Conservation (phyloP, 495 filamentous ascomycete genomes). For the Rusavskia elegans region DNA sequence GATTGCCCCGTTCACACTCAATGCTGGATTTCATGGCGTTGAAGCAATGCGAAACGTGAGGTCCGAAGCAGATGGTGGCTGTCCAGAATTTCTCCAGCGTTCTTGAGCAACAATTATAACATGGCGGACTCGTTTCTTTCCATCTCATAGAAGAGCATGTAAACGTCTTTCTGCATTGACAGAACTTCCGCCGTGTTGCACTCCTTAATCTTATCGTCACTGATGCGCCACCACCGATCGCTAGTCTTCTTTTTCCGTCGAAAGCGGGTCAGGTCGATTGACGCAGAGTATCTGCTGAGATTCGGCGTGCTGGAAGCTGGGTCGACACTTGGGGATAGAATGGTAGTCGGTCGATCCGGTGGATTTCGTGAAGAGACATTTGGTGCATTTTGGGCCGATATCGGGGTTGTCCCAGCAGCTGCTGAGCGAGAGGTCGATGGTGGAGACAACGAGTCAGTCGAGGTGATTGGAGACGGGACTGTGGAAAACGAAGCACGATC, state of each 20-base stretch:
- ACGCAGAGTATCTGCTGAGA: slow-evolving; percentile 1
- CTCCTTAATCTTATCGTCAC: slow-evolving; percentile 92
- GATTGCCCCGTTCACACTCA: too few species aligned
- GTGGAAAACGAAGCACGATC: slow-evolving; percentile 25
- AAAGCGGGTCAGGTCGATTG: slow-evolving; percentile 3
- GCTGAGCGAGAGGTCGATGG: slow-evolving; percentile 7
- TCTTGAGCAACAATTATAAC: neutral
- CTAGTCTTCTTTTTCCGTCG: slow-evolving; percentile 37
- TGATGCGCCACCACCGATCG: slow-evolving; percentile 92
- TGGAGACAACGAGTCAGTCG: slow-evolving; percentile 14
- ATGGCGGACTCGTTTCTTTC: slow-evolving; percentile 23
- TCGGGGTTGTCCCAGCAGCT: neutral
- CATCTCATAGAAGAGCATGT: slow-evolving; percentile 89
- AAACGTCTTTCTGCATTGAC: slow-evolving; percentile 88
- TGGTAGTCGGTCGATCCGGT: neutral
- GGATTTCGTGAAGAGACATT: neutral
- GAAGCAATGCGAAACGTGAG: too few species aligned
- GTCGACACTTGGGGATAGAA: neutral
- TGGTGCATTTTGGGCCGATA: neutral
- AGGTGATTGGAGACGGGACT: slow-evolving; percentile 26
- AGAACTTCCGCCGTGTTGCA: slow-evolving; percentile 82
- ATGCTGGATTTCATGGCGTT: too few species aligned
- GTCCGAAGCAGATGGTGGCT: too few species aligned
- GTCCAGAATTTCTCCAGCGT: too few species aligned
- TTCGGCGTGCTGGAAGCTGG: neutral